These are phyloP conservation scores for Naumovozyma castellii DNA, from an alignment of 805 yeast genomes.

Conservation along the genomic window DNA sequence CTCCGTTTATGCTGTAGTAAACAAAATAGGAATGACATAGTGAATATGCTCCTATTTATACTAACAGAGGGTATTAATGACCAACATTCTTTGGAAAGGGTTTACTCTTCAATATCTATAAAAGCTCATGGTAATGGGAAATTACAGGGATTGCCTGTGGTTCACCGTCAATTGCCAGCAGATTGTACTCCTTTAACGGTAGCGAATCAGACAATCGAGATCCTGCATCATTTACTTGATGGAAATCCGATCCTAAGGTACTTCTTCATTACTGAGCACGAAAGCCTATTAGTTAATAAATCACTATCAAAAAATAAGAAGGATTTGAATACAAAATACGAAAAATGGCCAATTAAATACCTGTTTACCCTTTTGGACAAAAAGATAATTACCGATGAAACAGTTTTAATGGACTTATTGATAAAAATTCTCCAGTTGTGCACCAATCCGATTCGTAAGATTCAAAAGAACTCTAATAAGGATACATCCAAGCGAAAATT, in stretches of 20 bases:
- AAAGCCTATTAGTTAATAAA: conserved; percentile 34
- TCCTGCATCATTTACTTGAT: conserved; percentile 60
- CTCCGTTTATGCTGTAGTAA: conserved; percentile 63
- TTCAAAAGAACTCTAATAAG: conserved; percentile 36
- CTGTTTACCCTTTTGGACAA: conserved; percentile 55
- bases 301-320: conserved; percentile 28
- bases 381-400: conserved; percentile 58
- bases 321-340: conserved; percentile 27
- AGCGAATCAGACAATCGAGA: conserved; percentile 70
- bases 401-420: conserved; percentile 63
- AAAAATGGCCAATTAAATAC: conserved; percentile 64
- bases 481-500: conserved; percentile 23
- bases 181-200: conserved; percentile 61
- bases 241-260: conserved; percentile 57
- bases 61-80: conserved; percentile 67
- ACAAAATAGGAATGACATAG: conserved; percentile 67
- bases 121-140: conserved; percentile 34
- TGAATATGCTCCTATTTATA: conserved; percentile 56
- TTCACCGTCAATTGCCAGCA: conserved; percentile 36
- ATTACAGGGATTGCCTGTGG: conserved; percentile 3
- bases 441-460: conserved; percentile 57
- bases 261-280: conserved; percentile 74
- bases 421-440: conserved; percentile 69
- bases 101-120: conserved; percentile 47
- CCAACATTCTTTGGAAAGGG: conserved; percentile 50